Evolutionary conservation across 805 yeast genomes (phyloP).

Genomic region (Suhomyces faveliae): DNA sequence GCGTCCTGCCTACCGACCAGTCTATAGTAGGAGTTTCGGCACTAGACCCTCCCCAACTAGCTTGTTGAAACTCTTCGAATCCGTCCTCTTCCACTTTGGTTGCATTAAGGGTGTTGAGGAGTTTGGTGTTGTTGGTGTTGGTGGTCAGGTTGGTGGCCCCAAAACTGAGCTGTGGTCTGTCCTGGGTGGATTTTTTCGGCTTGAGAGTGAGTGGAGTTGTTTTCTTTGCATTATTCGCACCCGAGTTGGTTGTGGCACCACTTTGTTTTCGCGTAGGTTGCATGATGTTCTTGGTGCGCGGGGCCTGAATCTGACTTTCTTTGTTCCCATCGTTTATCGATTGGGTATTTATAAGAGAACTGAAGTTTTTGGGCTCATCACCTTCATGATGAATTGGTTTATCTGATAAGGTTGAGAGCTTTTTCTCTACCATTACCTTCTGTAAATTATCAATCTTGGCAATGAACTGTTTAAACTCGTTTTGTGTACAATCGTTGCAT

Average conservation of each 20-base stretch:
- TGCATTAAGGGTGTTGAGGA: constrained; percentile 26
- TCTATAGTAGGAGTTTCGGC: constrained; percentile 8
- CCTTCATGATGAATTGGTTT: constrained; percentile 1
- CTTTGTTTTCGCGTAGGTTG: constrained; percentile 15
- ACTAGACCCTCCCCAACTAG: neutral
- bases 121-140: constrained; percentile 13
- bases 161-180: constrained; percentile 15
- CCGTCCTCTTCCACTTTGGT: constrained; percentile 25
- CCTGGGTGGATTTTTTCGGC: constrained; percentile 11
- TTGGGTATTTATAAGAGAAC: constrained; percentile 31
- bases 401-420: constrained; percentile 10
- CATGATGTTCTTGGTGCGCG: constrained; percentile 21
- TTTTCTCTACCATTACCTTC: constrained; percentile 11
- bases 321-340: constrained; percentile 21
- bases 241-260: constrained; percentile 3
- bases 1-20: constrained; percentile 14
- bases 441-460: constrained; percentile 19
- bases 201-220: constrained; percentile 5
- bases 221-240: neutral
- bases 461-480: constrained; percentile 33
- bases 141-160: constrained; percentile 22
- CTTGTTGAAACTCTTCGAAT: constrained; percentile 28
- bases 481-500: constrained; percentile 35
- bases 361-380: constrained; percentile 17
- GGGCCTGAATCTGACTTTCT: constrained; percentile 23